These are phyloP conservation scores for Cryptococcus deneoformans DNA, from an alignment of 1,284 basidiomycete genomes.

Conservation along the genomic window DNA sequence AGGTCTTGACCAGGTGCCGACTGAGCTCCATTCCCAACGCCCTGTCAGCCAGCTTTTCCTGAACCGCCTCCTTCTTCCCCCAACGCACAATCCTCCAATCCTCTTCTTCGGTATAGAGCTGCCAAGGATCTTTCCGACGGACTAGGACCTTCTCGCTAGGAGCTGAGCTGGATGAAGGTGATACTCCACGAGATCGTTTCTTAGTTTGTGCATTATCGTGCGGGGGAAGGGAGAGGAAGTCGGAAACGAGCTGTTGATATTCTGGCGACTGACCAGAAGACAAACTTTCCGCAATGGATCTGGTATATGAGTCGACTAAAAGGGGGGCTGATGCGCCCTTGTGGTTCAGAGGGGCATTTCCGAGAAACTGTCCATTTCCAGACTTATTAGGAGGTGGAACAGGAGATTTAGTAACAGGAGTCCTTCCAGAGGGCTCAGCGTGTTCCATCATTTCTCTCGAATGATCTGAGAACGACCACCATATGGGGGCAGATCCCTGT, in stretches of 20 bases:
- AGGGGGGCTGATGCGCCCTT: too few relatives aligned
- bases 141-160: slow-evolving; percentile 1
- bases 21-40: slow-evolving; percentile 30
- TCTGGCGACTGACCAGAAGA: too few relatives aligned
- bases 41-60: slow-evolving; percentile 31
- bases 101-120: slow-evolving; percentile 15
- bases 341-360: too few relatives aligned
- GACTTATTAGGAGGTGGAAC: too few relatives aligned
- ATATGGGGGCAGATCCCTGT: too few relatives aligned
- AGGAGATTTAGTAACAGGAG: too few relatives aligned
- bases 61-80: slow-evolving; percentile 24
- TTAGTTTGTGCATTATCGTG: not conserved
- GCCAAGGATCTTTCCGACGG: slow-evolving; percentile 17
- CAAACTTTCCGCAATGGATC: too few relatives aligned
- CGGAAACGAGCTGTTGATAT: not conserved
- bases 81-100: slow-evolving; percentile 13
- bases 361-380: too few relatives aligned
- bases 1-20: slow-evolving; percentile 31
- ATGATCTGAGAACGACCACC: too few relatives aligned
- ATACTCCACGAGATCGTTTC: not conserved
- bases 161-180: not conserved
- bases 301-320: too few relatives aligned
- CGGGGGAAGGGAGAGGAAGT: not conserved
- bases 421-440: too few relatives aligned
- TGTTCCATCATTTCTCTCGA: too few relatives aligned